Evolutionary conservation across 2,329 filamentous ascomycete species (phyloP), one percentile per base, ranked within the genome.

Genomic region (Taxawa tesnikishii): DNA sequence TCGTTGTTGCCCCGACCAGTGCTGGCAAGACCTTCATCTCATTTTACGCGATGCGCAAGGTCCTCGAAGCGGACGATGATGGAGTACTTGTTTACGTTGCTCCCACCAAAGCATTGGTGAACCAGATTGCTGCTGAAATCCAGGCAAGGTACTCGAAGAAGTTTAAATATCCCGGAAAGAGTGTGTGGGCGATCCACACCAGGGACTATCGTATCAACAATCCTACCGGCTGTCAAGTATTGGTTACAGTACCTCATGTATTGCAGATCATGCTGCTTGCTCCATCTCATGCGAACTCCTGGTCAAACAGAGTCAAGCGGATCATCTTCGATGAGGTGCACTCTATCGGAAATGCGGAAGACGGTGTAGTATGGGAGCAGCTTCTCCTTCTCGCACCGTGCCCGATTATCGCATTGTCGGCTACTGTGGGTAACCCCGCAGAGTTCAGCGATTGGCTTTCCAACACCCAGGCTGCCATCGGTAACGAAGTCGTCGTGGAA

Each of bases 251-350:
- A 0, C 81, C 81, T 0, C 75, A 84, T 46, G 76, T 88, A 24
- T 59, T 88, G 2, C 80, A 87, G 44, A 84, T 82, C 33, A 82
- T 88, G 77, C 61, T 87, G 2, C 58, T 80, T 30, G 65, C 70
- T 0, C 74, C 79, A 0, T 59, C 63, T 0, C 80, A 84, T 42
- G 75, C 79, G 3, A 69, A 66, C 6, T 58, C 61, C 2, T 88
- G 80, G 80, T 69, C 79, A 0, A 63, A 65, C 3, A 62, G 76
- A 32, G 67, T 87, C 10, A 80, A 73, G 44, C 68, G 79, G 29
- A 84, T 87, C 47, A 83, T 87, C 31, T 87, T 87, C 37, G 81
- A 88, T 46, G 81, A 88, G 55, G 75, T 87, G 2, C 81, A 88
- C 49, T 83, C 73, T 19, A 87, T 88, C 37, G 79, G 81, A 0